phyloP scores from a whole-genome alignment of 2,329 filamentous ascomycete genomes.

The Pezicula rhizophila region DNA sequence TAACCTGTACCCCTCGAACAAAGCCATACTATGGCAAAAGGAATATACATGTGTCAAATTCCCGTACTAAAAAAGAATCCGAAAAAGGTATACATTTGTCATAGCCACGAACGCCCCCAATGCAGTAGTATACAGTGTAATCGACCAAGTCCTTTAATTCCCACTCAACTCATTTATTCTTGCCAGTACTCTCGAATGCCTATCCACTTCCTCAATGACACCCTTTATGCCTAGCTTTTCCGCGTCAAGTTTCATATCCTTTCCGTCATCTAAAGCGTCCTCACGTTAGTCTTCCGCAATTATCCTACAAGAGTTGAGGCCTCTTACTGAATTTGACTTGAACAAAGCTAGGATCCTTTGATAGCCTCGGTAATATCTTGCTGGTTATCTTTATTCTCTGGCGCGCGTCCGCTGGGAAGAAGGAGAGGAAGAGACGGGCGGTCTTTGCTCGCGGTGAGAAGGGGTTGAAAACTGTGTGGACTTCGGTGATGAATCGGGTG shows the following conservation, averaged over 20 bases:
- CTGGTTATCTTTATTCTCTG: slow-evolving; percentile 72
- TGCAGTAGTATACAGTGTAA: slow-evolving; percentile 10
- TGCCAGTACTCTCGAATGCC: slow-evolving; percentile 77
- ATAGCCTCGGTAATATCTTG: slow-evolving; percentile 64
- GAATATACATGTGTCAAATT: too few species aligned
- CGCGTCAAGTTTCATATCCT: slow-evolving; percentile 77
- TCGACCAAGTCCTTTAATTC: slow-evolving; percentile 11
- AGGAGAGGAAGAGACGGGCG: slow-evolving; percentile 80
- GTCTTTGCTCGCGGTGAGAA: slow-evolving; percentile 76
- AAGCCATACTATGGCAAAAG: too few species aligned
- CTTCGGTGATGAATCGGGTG: slow-evolving; percentile 78
- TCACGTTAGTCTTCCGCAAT: neutral
- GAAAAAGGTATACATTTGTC: too few species aligned
- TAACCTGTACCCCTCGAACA: neutral
- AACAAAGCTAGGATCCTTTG: slow-evolving; percentile 63
- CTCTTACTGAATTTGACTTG: slow-evolving; percentile 77
- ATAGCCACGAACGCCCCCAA: neutral
- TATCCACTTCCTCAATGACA: slow-evolving; percentile 80
- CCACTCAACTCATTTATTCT: slow-evolving; percentile 74
- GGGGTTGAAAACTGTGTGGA: slow-evolving; percentile 85
- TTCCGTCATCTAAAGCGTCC: slow-evolving; percentile 70
- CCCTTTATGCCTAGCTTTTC: slow-evolving; percentile 79
- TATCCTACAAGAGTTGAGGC: neutral
- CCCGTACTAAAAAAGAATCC: too few species aligned
- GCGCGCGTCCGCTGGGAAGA: slow-evolving; percentile 75